Conservation (phyloP, 1,284 basidiomycete species). For the Sanguinoderma infundibulare region DNA sequence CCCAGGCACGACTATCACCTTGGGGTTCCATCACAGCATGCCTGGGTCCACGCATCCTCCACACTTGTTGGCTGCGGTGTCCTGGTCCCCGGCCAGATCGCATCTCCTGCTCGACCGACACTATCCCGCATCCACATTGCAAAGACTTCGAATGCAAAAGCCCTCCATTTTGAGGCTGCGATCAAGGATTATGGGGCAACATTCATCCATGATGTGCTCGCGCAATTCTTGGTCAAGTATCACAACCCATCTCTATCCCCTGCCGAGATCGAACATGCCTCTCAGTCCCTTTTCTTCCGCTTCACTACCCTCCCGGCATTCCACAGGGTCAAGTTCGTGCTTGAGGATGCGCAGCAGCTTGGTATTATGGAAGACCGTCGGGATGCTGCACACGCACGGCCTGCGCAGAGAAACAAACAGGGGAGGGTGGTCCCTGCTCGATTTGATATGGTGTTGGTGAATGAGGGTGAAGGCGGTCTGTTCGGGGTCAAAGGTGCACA, state of each 20-base stretch:
- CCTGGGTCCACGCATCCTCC: too few relatives aligned
- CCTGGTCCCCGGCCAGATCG: too few relatives aligned
- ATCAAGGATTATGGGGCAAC: constrained; percentile 29
- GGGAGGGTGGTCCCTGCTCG: constrained; percentile 10
- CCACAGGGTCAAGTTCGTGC: constrained; percentile 19
- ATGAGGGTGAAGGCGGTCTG: not conserved
- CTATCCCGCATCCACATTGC: too few relatives aligned
- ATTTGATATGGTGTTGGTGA: constrained; percentile 25
- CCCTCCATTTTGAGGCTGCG: too few relatives aligned
- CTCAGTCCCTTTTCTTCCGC: not conserved
- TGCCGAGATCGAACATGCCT: not conserved
- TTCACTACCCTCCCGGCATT: constrained; percentile 17
- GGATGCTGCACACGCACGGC: constrained; percentile 19
- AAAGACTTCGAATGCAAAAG: too few relatives aligned
- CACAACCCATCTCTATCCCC: constrained; percentile 1
- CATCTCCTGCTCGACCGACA: too few relatives aligned
- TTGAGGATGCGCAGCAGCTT: constrained; percentile 1
- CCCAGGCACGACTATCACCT: too few relatives aligned
- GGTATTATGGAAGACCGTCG: not conserved
- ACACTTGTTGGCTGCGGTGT: too few relatives aligned
- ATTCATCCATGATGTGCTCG: constrained; percentile 34
- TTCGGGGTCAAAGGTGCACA: too few relatives aligned
- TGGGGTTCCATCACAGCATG: too few relatives aligned
- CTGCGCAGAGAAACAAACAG: not conserved
- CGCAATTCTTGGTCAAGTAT: constrained; percentile 27